phyloP scores from a whole-genome alignment of 148 eudicot genomes.

The Beta vulgaris region DNA sequence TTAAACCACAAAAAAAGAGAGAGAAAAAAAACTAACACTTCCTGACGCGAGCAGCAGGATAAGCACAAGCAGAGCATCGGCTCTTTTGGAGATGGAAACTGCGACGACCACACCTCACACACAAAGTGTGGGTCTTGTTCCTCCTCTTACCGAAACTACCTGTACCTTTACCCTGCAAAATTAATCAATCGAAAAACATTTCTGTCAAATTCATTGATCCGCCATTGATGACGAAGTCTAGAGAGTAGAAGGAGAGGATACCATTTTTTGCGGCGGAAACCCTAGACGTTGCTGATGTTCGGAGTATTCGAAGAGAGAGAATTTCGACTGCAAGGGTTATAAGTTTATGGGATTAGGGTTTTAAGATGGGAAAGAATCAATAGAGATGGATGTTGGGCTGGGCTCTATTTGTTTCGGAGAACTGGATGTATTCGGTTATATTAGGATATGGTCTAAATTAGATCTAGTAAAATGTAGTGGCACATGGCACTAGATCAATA shows the following conservation, averaged over 20 bases:
- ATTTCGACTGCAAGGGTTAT: too few species aligned
- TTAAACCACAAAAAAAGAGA: conserved; percentile 4
- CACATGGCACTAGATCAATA: too few species aligned
- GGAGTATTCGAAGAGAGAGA: not conserved
- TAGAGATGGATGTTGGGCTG: too few species aligned
- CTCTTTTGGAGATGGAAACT: conserved; percentile 92
- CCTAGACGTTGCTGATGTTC: conserved; percentile 14
- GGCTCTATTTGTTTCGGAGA: too few species aligned
- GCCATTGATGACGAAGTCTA: conserved; percentile 12
- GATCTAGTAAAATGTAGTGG: too few species aligned
- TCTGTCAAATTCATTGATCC: not conserved
- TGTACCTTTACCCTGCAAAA: conserved; percentile 58
- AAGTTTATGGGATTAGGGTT: not conserved
- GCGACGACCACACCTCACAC: conserved; percentile 82
- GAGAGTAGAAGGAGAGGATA: not conserved
- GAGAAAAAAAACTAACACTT: conserved; percentile 38
- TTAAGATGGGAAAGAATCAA: not conserved
- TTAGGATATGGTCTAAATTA: too few species aligned
- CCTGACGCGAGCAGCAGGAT: conserved; percentile 78
- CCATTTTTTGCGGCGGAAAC: conserved; percentile 29
- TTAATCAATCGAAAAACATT: not conserved
- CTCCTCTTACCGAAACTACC: conserved; percentile 89
- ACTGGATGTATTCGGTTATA: too few species aligned
- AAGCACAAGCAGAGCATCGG: conserved; percentile 85
- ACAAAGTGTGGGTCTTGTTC: conserved; percentile 93